phyloP scores from a whole-genome alignment of 78 protist genomes.

The Kipferlia bialata region DNA sequence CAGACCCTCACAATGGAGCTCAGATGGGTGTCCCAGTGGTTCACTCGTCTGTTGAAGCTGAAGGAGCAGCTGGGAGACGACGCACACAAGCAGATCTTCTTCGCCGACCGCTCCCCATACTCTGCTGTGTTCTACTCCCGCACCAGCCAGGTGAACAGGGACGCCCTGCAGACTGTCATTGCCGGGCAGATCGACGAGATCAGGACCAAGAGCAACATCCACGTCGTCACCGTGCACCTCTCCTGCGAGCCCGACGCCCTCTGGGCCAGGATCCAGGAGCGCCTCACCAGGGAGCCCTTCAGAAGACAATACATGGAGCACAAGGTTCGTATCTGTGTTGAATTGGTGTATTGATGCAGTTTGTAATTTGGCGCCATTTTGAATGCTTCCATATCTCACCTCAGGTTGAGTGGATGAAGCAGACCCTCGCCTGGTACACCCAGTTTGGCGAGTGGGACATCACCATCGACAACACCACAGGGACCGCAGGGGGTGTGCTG shows the following conservation, averaged over 20 bases:
- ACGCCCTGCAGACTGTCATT: constrained; percentile 22
- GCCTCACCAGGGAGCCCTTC: constrained; percentile 22
- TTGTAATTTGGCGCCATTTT: no score
- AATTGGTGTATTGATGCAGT: no score
- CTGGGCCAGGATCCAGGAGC: constrained; percentile 23
- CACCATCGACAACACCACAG: background rate
- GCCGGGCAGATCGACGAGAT: constrained; percentile 12
- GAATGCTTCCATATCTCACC: no score
- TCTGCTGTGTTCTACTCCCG: constrained; percentile 23
- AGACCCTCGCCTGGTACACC: background rate
- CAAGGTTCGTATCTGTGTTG: no score
- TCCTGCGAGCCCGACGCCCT: background rate
- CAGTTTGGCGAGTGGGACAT: background rate
- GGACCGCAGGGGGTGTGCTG: no score
- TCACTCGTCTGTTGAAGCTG: constrained; percentile 1
- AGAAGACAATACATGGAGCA: constrained; percentile 27
- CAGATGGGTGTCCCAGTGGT: constrained; percentile 35
- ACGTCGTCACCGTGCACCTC: constrained; percentile 17
- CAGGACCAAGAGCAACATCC: background rate
- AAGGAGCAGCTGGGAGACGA: background rate
- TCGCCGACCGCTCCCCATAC: constrained; percentile 38
- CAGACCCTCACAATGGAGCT: constrained; percentile 34
- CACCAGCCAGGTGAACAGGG: constrained; percentile 8
- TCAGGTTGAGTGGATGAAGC: background rate
- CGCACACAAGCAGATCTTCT: background rate